Evolutionary conservation across 73 alveolate species (phyloP), one percentile per base, ranked within the genome.

Genomic region (Paramecium sonneborni): DNA sequence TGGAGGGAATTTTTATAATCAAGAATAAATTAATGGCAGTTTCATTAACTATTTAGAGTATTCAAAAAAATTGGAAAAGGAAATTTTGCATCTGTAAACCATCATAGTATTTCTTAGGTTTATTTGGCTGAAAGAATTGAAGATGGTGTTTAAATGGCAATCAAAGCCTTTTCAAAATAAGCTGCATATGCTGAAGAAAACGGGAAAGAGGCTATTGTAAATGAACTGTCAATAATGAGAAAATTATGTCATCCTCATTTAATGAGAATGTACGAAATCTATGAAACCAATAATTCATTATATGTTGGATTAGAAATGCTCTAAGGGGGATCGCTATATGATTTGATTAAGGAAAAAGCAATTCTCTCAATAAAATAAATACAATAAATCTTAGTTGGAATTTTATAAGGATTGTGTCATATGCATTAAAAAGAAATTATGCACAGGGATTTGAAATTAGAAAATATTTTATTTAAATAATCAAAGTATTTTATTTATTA

Each of bases 111-210:
- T 37, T 18, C 3, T 2, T 43, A 79, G 90, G 90, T 79, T 57
- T 88, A 88, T 44, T 43, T 88, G 55, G 87, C 94, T 12, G 94
- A 88, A 44, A 39, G 94, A 70, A 57, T 88, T 1, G 94, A 88
- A 44, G 94, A 88, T 32, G 87, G 57, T 12, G 70, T 20, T n/a
- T 57, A 88, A 26, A 69, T 88, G 74, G 94, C 94, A 26, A 82
- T 88, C n/a, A 88, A 88, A 39, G 94, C 94, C 7, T 88, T 88
- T 58, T 69, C 91, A 44, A 88, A 88, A 88, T 76, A 67, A 69
- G 94, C 90, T 21, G 94, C 94, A 10, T 88, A 88, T 72, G 88
- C 86, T 20, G 69, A 88, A n/a, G 94, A 88, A 44, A 68, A 88
- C 41, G 94, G 94, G 23, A 88, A 88, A 82, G 86, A 69, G 55